These are phyloP conservation scores for Rhizopus sp. DNA, from an alignment of 371 early-diverging fungal genomes.

Conservation along the genomic window DNA sequence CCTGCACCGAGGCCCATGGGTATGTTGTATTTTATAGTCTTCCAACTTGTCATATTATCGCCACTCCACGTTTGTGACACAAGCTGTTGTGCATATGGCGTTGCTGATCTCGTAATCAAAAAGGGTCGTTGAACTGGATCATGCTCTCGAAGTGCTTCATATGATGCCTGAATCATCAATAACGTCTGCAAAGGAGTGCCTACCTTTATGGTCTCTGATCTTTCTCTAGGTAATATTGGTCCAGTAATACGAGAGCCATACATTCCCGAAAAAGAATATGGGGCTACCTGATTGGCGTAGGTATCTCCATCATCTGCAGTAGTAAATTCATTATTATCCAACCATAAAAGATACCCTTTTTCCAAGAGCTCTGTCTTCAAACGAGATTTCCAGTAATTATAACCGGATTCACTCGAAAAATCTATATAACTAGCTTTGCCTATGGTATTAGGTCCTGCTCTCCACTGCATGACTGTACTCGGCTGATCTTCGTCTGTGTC, in stretches of 20 bases:
- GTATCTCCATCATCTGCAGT: constrained; percentile 48
- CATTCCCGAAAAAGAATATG: constrained; percentile 10
- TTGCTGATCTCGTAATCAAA: constrained; percentile 57
- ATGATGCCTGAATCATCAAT: constrained; percentile 60
- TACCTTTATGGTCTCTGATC: constrained; percentile 14
- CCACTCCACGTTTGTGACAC: constrained; percentile 65
- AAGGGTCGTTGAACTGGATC: constrained; percentile 53
- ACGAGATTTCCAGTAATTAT: constrained; percentile 54
- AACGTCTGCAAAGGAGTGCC: constrained; percentile 57
- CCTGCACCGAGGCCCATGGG: constrained; percentile 61
- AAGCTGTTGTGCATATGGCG: constrained; percentile 50
- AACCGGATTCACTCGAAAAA: constrained; percentile 52
- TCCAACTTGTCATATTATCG: constrained; percentile 63
- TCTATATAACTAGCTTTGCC: constrained; percentile 59
- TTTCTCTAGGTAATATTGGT: constrained; percentile 5
- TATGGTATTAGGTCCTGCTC: constrained; percentile 53
- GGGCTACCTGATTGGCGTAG: constrained; percentile 30
- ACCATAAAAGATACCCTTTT: constrained; percentile 60
- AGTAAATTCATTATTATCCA: constrained; percentile 66
- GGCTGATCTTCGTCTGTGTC: constrained; percentile 32
- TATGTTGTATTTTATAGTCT: constrained; percentile 61
- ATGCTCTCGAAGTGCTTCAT: constrained; percentile 50
- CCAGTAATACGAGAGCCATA: not conserved
- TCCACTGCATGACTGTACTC: constrained; percentile 50
- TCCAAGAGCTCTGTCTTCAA: constrained; percentile 45